A percentile compares a stretch with the other conserved stretches of the same genome.
Conservation (phyloP, 345 rosid genomes). For the Sonneratia caseolaris region DNA sequence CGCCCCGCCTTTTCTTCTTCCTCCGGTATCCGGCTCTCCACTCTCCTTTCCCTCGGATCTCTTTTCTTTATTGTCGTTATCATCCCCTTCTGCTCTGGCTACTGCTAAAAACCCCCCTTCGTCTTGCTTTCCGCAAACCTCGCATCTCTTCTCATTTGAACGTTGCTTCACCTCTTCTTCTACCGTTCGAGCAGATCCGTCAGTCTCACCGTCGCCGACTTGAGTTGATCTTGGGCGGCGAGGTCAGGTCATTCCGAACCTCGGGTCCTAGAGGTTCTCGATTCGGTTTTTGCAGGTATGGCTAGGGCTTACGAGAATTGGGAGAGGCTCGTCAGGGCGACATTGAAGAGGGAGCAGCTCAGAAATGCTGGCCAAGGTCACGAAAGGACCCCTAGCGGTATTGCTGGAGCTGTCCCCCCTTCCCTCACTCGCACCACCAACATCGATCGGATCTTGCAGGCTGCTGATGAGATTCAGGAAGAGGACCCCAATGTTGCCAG, state of each 20-base stretch:
- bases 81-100: not conserved
- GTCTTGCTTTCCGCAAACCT: not conserved
- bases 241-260: not conserved
- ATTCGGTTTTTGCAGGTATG: constrained; percentile 28
- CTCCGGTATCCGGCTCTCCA: no score
- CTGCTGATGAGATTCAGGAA: constrained; percentile 87
- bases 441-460: constrained; percentile 81
- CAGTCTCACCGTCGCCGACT: not conserved
- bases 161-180: not conserved
- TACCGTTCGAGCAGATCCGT: not conserved
- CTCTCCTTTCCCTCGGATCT: not conserved
- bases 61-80: no score
- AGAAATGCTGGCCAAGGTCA: constrained; percentile 51
- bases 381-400: constrained; percentile 50
- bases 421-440: constrained; percentile 81
- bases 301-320: constrained; percentile 59
- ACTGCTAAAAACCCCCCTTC: not conserved
- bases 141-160: not conserved
- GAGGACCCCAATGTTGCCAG: constrained; percentile 78
- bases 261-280: not conserved
- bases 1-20: not conserved
- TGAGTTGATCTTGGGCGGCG: not conserved
- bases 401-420: constrained; percentile 76
- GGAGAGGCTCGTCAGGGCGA: constrained; percentile 84
- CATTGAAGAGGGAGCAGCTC: constrained; percentile 70